phyloP scores from a whole-genome alignment of 1,284 basidiomycete species.

The Mycena sp. region DNA sequence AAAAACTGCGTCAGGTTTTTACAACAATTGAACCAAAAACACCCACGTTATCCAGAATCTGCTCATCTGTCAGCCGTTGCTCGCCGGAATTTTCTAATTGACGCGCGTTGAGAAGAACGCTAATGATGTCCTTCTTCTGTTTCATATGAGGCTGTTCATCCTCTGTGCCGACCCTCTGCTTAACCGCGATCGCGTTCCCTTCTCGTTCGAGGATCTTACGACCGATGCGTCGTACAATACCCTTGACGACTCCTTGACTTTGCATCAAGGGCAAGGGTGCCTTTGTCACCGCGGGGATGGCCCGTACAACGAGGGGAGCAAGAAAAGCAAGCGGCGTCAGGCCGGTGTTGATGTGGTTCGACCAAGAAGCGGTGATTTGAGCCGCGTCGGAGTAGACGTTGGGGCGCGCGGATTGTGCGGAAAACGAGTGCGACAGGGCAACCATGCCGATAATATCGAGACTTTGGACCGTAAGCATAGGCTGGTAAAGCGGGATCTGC shows the following conservation, averaged over 20 bases:
- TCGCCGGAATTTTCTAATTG: conserved; percentile 12
- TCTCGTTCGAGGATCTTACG: conserved; percentile 33
- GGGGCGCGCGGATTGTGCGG: conserved; percentile 29
- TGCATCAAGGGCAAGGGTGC: conserved; percentile 41
- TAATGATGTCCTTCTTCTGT: conserved; percentile 36
- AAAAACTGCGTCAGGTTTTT: neutral
- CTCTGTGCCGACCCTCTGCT: neutral
- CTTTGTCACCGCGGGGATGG: conserved; percentile 43
- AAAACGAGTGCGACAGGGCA: conserved; percentile 47
- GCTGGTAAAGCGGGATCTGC: neutral
- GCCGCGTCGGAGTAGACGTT: conserved; percentile 35
- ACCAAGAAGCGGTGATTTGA: conserved; percentile 41
- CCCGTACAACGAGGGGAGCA: conserved; percentile 41
- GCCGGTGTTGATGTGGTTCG: conserved; percentile 36
- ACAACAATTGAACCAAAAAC: neutral
- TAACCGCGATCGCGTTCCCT: neutral
- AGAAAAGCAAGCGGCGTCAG: conserved; percentile 39
- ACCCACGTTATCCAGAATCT: conserved; percentile 39
- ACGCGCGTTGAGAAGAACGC: conserved; percentile 34
- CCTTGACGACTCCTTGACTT: conserved; percentile 42
- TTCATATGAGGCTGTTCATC: conserved; percentile 6
- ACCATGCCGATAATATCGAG: conserved; percentile 44
- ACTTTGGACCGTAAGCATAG: conserved; percentile 16
- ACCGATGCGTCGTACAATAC: conserved; percentile 37
- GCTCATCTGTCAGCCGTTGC: conserved; percentile 31